Base-by-base conservation (phyloP, 352 stramenopile genomes). In the Phytophthora crassamura region DNA sequence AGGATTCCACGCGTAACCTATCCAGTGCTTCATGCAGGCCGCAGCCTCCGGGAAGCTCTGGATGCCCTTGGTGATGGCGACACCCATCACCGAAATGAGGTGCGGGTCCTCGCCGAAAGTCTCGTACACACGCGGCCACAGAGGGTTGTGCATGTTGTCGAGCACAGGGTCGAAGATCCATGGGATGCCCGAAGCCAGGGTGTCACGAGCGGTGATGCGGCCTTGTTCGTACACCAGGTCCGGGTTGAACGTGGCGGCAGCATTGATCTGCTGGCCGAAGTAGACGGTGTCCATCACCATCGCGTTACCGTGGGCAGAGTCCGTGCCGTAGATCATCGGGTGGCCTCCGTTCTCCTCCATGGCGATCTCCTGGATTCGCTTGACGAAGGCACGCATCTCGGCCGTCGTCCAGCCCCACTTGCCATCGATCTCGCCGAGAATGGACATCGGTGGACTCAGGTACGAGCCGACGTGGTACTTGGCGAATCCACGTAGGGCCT, bases 91-190 rank as follows among this genome's bases (percentile, higher is more conserved):
- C 0, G 83, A 80, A 1, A 82, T 86, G 5, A 95, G 32, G 28
- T 87, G 59, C 4, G 87, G 86, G 58, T 97, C 90, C 78, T 97
- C 87, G 7, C 93, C 90, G 76, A 97, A 98, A 10, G 90, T 97
- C 71, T 98, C 93, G 56, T 85, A 97, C 11, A 89, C 83, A 7
- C 91, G 73, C 9, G 80, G 62, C 90, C 90, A 97, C 39, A 89
- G 67, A 5, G 88, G 84, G 54, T 97, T 88, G 42, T 81, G 82
- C 2, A 77, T 78, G 41, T 98, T 71, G 38, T 84, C 82, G 6
- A 88, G 68, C 15, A 97, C 82, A 1, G 91, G 91, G 22, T 67
- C 77, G 70, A 97, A 98, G 7, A 97, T 59, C 90, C 89, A 98
- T 6, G 77, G 74, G 35, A 97, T 90, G 0, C 88, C 91, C 0